phyloP scores from a whole-genome alignment of 257 asterid species.

The Mentha longifolia region DNA sequence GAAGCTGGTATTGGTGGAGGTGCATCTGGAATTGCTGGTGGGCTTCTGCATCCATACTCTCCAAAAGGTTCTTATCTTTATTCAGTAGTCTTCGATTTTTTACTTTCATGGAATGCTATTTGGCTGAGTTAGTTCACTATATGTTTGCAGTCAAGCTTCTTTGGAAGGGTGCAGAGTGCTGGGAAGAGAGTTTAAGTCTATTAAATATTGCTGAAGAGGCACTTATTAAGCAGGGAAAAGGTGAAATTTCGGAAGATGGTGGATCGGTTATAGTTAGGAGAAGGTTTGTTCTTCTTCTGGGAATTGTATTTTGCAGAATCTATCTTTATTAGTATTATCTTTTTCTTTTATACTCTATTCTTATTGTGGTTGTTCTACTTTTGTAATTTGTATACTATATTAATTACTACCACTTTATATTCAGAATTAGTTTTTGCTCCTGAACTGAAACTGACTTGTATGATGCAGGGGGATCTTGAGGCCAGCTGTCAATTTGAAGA shows the following conservation, averaged over 20 bases:
- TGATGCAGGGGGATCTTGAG: slow-evolving; percentile 83
- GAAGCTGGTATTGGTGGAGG: slow-evolving; percentile 97
- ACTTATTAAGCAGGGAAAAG: slow-evolving; percentile 37
- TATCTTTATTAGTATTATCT: too few species aligned
- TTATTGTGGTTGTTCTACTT: not conserved
- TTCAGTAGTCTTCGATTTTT: slow-evolving; percentile 14
- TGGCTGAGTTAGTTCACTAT: slow-evolving; percentile 23
- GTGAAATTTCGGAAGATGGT: slow-evolving; percentile 30
- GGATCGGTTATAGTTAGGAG: slow-evolving; percentile 58
- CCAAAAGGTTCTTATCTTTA: slow-evolving; percentile 69
- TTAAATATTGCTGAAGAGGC: slow-evolving; percentile 74
- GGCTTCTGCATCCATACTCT: slow-evolving; percentile 95
- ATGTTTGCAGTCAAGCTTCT: slow-evolving; percentile 77
- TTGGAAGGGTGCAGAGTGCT: slow-evolving; percentile 88
- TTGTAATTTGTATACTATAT: slow-evolving; percentile 4
- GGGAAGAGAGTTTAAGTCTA: slow-evolving; percentile 86
- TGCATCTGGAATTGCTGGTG: slow-evolving; percentile 98
- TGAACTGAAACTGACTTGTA: slow-evolving; percentile 37
- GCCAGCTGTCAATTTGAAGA: slow-evolving; percentile 78
- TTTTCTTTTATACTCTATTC: too few species aligned
- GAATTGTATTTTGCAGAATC: not conserved
- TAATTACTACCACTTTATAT: not conserved
- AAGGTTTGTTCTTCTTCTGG: slow-evolving; percentile 56
- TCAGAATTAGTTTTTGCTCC: slow-evolving; percentile 18
- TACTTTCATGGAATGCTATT: slow-evolving; percentile 15